Percentiles rank a stretch among this genome's conserved stretches.
These are phyloP conservation scores for Trametes sanguinea DNA, from an alignment of 768 basidiomycete species.

Conservation along the genomic window DNA sequence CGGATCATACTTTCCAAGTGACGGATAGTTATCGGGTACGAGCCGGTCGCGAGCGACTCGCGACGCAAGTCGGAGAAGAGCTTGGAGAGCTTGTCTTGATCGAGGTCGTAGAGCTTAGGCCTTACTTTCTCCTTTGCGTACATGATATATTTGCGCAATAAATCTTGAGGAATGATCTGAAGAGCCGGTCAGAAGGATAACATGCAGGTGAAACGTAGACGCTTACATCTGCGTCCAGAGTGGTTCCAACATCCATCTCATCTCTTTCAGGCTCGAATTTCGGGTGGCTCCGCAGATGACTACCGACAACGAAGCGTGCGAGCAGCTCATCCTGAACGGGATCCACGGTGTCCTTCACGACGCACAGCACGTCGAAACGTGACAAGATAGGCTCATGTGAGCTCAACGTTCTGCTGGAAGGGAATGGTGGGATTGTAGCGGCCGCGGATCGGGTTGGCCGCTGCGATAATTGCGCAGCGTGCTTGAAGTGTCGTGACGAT, in stretches of 20 bases:
- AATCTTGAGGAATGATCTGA: constrained; percentile 95
- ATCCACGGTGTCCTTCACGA: constrained; percentile 97
- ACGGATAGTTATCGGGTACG: constrained; percentile 96
- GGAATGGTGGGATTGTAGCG: constrained; percentile 98
- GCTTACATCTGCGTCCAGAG: constrained; percentile 87
- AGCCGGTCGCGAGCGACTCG: constrained; percentile 97
- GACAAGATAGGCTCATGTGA: constrained; percentile 98
- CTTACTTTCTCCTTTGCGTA: constrained; percentile 92
- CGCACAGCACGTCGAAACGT: constrained; percentile 96
- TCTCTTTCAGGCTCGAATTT: constrained; percentile 85
- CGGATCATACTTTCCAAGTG: constrained; percentile 99
- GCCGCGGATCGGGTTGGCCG: constrained; percentile 96
- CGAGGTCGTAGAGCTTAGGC: constrained; percentile 93
- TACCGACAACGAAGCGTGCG: constrained; percentile 97
- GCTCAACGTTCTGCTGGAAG: constrained; percentile 97
- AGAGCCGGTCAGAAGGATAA: background rate
- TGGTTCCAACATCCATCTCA: constrained; percentile 91
- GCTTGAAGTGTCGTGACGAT: constrained; percentile 99
- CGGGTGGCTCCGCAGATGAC: constrained; percentile 92
- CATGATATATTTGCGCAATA: constrained; percentile 98
- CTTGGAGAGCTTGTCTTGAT: constrained; percentile 92
- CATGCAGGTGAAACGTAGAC: background rate
- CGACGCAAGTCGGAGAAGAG: constrained; percentile 94
- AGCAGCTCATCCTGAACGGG: constrained; percentile 96
- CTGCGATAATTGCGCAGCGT: constrained; percentile 95